Conservation (phyloP, 305 asterid species). For the Euphrasia arctica region DNA sequence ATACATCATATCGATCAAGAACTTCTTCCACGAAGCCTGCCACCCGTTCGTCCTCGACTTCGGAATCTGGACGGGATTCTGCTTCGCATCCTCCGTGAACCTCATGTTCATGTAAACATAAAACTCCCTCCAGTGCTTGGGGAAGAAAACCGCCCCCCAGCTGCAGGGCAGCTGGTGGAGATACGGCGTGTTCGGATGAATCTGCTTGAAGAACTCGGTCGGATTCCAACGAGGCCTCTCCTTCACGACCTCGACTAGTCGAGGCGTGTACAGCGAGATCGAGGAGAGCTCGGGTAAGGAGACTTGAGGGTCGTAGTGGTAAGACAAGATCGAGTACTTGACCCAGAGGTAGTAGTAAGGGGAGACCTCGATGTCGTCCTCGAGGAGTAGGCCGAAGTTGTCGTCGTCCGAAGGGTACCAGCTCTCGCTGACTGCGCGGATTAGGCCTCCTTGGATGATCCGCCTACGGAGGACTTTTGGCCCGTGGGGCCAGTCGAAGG, state of each 20-base stretch:
- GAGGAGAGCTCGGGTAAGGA: slow-evolving; percentile 78
- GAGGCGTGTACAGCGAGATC: slow-evolving; percentile 87
- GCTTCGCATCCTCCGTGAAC: slow-evolving; percentile 79
- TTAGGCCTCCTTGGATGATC: slow-evolving; percentile 96
- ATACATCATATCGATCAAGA: slow-evolving; percentile 91
- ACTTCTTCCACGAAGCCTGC: slow-evolving; percentile 99
- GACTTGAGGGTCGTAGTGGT: slow-evolving; percentile 84
- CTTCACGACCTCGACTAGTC: slow-evolving; percentile 83
- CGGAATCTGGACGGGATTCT: slow-evolving; percentile 89
- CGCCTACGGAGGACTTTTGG: slow-evolving; percentile 66
- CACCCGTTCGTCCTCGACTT: slow-evolving; percentile 97
- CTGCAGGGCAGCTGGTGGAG: slow-evolving; percentile 93
- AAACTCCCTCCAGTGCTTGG: slow-evolving; percentile 92
- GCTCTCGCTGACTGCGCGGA: slow-evolving; percentile 90
- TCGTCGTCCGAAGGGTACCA: slow-evolving; percentile 93
- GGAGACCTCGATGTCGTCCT: slow-evolving; percentile 93
- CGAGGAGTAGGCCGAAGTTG: slow-evolving; percentile 84
- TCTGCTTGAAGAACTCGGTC: slow-evolving; percentile 59
- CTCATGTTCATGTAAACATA: slow-evolving; percentile 96
- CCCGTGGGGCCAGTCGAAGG: slow-evolving; percentile 87
- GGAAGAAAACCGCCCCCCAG: slow-evolving; percentile 96
- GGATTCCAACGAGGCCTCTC: slow-evolving; percentile 96
- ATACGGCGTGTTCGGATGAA: slow-evolving; percentile 91
- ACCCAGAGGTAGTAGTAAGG: slow-evolving; percentile 91
- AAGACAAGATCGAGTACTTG: slow-evolving; percentile 74